A percentile compares a stretch with the other conserved stretches of the same genome.
phyloP scores from a whole-genome alignment of 768 basidiomycete genomes.

The Chiua virens region DNA sequence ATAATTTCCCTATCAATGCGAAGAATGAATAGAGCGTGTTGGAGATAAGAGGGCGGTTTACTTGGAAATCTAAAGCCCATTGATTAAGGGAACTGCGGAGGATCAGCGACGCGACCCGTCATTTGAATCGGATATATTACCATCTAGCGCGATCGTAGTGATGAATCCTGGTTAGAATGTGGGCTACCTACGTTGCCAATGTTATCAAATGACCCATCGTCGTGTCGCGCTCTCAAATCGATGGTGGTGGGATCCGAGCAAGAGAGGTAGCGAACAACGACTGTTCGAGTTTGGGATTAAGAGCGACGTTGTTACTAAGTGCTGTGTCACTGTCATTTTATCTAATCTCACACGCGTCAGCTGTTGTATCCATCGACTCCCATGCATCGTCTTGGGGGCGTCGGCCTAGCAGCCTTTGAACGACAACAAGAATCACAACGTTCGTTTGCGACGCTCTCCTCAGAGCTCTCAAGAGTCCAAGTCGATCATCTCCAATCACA shows the following conservation, averaged over 20 bases:
- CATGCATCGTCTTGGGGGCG: constrained; percentile 78
- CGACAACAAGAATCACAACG: constrained; percentile 79
- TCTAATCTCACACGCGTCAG: constrained; percentile 3
- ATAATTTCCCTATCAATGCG: constrained; percentile 72
- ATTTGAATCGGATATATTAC: constrained; percentile 11
- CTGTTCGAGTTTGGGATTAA: too few relatives aligned
- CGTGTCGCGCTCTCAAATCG: background rate
- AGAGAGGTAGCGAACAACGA: background rate
- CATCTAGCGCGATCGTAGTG: constrained; percentile 19
- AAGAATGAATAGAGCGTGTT: background rate
- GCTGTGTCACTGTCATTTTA: constrained; percentile 15
- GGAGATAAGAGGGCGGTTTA: constrained; percentile 28
- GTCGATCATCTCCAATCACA: constrained; percentile 78
- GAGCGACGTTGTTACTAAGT: background rate
- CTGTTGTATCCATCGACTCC: background rate
- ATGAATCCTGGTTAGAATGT: background rate
- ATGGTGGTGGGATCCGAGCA: background rate
- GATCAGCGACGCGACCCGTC: constrained; percentile 10
- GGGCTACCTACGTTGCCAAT: constrained; percentile 70
- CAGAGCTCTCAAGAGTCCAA: constrained; percentile 72
- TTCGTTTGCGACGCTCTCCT: constrained; percentile 81
- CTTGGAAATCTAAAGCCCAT: constrained; percentile 96
- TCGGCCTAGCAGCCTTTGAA: constrained; percentile 86
- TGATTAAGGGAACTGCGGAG: constrained; percentile 83
- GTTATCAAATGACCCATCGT: constrained; percentile 85